Evolutionary conservation across 257 asterid species (phyloP), one percentile per base, ranked within the genome.

Genomic region (Scutellaria minor): DNA sequence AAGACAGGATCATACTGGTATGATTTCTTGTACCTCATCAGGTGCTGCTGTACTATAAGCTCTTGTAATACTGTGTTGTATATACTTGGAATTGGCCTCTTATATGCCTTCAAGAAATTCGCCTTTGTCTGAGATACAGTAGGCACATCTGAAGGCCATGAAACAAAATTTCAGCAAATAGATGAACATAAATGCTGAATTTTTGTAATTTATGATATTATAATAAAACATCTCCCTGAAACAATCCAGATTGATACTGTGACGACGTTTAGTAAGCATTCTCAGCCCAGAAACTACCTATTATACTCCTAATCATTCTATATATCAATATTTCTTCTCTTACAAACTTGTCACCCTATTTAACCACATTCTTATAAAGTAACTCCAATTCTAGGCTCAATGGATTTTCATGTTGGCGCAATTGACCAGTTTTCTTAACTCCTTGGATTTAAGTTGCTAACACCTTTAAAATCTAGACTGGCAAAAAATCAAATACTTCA

Each of bases 21-120:
- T 24, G 99, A 86, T 74, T 72, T 89, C 93, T 87, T 94, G 85
- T 94, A 94, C 85, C 83, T 85, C 83, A 81, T 78, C 77, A 91
- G 79, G 83, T 94, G 99, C 74, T 94, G 99, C 57, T 87, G 99
- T 50, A 94, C 99, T 72, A 94, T 85, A 76, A 94, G 89, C 85
- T 94, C 97, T 75, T 85, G 97, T 62, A 94, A 82, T 15, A 91
- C 96, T 1, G 88, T 78, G 87, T 88, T 87, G 88, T 91, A 94
- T 79, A 94, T 72, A 75, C 97, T 89, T 12, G 99, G 97, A 77
- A 94, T 89, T 14, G 99, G 99, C 68, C 88, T 85, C 83, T 88
- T 94, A 67, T 94, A 94, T 18, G 96, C 86, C 75, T 82, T 91
- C 74, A 94, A 80, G 86, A 94, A 94, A 77, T 87, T 91, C 75